Base-by-base conservation (phyloP, 2,329 filamentous ascomycete species). In the Dactylellina cionopaga region DNA sequence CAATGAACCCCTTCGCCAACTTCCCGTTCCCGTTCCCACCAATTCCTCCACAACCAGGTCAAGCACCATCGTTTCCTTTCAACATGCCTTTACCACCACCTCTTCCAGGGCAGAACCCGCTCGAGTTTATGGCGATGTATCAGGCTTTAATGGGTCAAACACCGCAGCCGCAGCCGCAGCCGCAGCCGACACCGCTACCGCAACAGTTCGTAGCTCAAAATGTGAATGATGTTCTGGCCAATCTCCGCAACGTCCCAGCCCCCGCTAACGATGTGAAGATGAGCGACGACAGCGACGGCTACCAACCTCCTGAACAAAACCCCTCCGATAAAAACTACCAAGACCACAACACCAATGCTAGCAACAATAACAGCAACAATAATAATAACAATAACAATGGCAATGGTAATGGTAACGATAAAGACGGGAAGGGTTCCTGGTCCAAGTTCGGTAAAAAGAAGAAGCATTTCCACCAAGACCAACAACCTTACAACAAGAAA, bases 391-490 rank as follows among this genome's bases (percentile, higher is more conserved):
- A 25, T 13, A 60, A 35, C 22, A 51, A 51, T 15, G 19, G 33
- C 10, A 59, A 59, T 27, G 33, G 22, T 33, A 17, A 11, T 4
- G 15, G 24, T 24, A 33, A 33, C 24, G 43, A 51, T 17, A 71
- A 71, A 17, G 68, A 72, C 19, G 68, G 68, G 4, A 72, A 72
- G 27, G 68, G 68, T 17, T 65, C 59, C 44, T 72, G 68, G 68
- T 51, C 68, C 9, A 72, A 72, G 39, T 72, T 72, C 49, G 68
- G 68, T 17, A 72, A 72, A 25, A 72, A 72, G 51, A 65, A 65
- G 51, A 72, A 72, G 37, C 56, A 72, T 25, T 52, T 64, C 35
- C 55, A 65, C 3, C 68, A 72, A 17, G 52, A 60, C 33, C 68
- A 72, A 13, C 68, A 49, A 11, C 68, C 68, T 11, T 72, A 72